Evolutionary conservation across 2,329 filamentous ascomycete genomes (phyloP), one percentile per base, ranked within the genome.

Genomic region (Aspergillus sp.): DNA sequence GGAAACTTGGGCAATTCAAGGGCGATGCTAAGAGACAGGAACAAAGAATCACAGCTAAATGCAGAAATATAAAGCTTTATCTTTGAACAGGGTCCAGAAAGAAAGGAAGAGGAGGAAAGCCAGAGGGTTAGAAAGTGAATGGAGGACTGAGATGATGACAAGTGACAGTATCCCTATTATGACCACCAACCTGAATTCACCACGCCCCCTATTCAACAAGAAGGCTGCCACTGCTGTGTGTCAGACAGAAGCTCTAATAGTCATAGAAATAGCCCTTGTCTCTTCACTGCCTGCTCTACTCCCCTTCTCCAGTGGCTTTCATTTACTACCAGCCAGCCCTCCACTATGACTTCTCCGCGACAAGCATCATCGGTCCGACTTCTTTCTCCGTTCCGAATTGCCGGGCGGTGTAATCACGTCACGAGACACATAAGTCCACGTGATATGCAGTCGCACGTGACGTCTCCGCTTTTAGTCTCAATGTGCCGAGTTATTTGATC

Each of bases 371-470:
- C 36, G 36, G 36, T 4, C 36, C 36, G 36, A 39, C 36, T 9
- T 19, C 7, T 39, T 39, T 4, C 26, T 19, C 36, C 7, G 9
- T 19, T 9, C 40, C 29, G 40, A 42, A 56, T 48, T 58, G 56
- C 56, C 56, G 42, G 53, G 56, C 56, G 56, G 56, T 55, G 48
- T 19, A 45, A 32, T 5, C 3, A 27, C 36, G 4, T 8, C 45
- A 45, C 19, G 19, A 19, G 19, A 19, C 19, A 19, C 10, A 34
- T 44, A 5, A 32, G 30, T 1, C 8, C 2, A 5, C 30, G 30
- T 32, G 30, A 32, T 9, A 32, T 39, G 5, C 36, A 9, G 36
- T 39, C 36, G 9, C 19, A 19, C 36, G 36, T 39, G 36, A 39
- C 36, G 8, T 39, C 36, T 39, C 36, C 36, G 36, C 36, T 39